phyloP scores from a whole-genome alignment of 2,329 filamentous ascomycete species.

The Fusarium lyarnte region DNA sequence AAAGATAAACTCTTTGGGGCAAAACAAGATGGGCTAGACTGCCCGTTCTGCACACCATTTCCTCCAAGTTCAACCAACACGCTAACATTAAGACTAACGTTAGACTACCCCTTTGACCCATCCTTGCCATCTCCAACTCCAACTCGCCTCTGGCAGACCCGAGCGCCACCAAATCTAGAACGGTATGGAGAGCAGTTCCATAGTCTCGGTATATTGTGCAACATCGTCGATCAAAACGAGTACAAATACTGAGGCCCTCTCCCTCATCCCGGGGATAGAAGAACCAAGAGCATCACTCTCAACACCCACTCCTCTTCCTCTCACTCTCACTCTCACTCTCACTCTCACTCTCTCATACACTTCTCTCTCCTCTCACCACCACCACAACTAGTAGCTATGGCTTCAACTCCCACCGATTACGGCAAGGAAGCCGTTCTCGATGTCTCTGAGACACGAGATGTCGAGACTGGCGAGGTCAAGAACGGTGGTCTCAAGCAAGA shows the following conservation, averaged over 20 bases:
- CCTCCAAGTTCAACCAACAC: not conserved
- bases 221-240: slow-evolving; percentile 12
- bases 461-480: slow-evolving; percentile 34
- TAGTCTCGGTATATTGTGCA: slow-evolving; percentile 8
- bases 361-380: not conserved
- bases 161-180: slow-evolving; percentile 34
- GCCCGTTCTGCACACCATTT: slow-evolving; percentile 34
- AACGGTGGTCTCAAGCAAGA: slow-evolving; percentile 57
- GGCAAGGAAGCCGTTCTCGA: slow-evolving; percentile 36
- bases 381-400: slow-evolving; percentile 17
- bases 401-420: slow-evolving; percentile 31
- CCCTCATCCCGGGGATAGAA: slow-evolving; percentile 13
- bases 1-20: slow-evolving; percentile 26
- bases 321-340: not conserved
- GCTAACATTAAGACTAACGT: not conserved
- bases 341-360: not conserved
- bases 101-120: slow-evolving; percentile 7
- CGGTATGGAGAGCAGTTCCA: slow-evolving; percentile 5
- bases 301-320: not conserved
- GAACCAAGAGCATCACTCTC: slow-evolving; percentile 37
- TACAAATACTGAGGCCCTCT: slow-evolving; percentile 29
- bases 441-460: slow-evolving; percentile 25
- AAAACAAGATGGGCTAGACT: slow-evolving; percentile 25
- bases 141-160: not conserved
- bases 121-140: slow-evolving; percentile 16